Percentiles rank a stretch among this genome's conserved stretches.
These are phyloP conservation scores for Crucibulum laeve DNA, from an alignment of 768 basidiomycete genomes.

Conservation along the genomic window DNA sequence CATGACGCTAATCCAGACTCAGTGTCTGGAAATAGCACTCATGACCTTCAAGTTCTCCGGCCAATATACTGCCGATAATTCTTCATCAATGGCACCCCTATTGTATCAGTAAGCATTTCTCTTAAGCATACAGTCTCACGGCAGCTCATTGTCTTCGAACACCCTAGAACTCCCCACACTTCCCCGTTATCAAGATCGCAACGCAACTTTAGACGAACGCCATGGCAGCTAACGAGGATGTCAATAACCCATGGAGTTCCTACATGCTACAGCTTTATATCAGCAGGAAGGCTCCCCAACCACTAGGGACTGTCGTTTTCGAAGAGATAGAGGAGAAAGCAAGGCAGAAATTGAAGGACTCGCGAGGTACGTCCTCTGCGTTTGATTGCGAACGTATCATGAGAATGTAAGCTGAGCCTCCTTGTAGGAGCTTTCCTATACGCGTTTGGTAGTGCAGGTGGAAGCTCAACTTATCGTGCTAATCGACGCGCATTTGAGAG, in stretches of 20 bases:
- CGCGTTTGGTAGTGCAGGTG: slow-evolving; percentile 74
- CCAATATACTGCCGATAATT: too few relatives aligned
- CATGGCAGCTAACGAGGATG: neutral
- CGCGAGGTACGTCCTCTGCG: slow-evolving; percentile 36
- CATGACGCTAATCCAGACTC: too few relatives aligned
- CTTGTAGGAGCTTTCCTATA: slow-evolving; percentile 64
- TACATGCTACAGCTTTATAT: slow-evolving; percentile 37
- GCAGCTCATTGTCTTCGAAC: too few relatives aligned
- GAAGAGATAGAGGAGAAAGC: slow-evolving; percentile 67
- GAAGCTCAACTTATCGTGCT: slow-evolving; percentile 57
- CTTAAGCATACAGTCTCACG: too few relatives aligned
- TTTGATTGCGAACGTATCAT: neutral
- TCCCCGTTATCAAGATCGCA: too few relatives aligned
- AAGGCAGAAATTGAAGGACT: slow-evolving; percentile 54
- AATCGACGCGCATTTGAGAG: slow-evolving; percentile 63
- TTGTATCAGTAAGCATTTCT: too few relatives aligned
- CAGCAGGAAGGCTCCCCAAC: slow-evolving; percentile 32
- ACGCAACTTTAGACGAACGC: too few relatives aligned
- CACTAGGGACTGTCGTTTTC: slow-evolving; percentile 56
- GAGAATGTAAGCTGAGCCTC: neutral
- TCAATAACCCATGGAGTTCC: slow-evolving; percentile 29
- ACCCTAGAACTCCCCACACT: too few relatives aligned
- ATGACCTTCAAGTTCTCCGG: too few relatives aligned
- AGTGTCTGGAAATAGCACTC: too few relatives aligned
- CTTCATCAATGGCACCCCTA: too few relatives aligned